These are phyloP conservation scores for Aspergillus saccharolyticus DNA, from an alignment of 495 filamentous ascomycete species.

Conservation along the genomic window DNA sequence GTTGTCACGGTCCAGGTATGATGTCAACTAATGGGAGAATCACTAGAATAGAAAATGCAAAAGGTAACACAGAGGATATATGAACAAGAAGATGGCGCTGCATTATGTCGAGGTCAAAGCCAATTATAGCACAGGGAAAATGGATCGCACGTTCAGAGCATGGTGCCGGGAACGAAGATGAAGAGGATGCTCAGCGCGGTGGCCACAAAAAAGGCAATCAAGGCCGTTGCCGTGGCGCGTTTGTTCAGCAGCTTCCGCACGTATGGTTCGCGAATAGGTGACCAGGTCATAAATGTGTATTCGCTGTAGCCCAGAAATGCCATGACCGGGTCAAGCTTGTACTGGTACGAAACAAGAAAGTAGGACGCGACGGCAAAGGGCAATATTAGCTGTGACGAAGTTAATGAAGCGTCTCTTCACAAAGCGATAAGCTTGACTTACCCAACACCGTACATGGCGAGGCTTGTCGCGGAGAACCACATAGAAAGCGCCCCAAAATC, in stretches of 20 bases:
- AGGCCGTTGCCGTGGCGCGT: conserved; percentile 70
- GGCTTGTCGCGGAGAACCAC: conserved; percentile 84
- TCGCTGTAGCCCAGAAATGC: conserved; percentile 87
- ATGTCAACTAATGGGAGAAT: background rate
- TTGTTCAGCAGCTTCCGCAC: conserved; percentile 77
- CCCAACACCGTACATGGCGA: conserved; percentile 72
- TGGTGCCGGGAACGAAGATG: conserved; percentile 87
- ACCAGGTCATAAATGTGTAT: conserved; percentile 90
- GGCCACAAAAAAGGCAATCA: conserved; percentile 67
- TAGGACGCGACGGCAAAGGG: conserved; percentile 90
- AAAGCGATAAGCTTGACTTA: conserved; percentile 40
- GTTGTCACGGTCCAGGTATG: background rate
- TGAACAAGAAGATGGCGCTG: background rate
- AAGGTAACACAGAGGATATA: background rate
- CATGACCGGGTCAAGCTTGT: conserved; percentile 86
- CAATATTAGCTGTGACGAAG: conserved; percentile 66
- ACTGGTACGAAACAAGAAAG: conserved; percentile 83
- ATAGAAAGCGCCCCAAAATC: conserved; percentile 88
- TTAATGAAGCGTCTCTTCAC: conserved; percentile 15
- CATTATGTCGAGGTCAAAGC: conserved; percentile 7
- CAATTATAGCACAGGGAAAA: conserved; percentile 6
- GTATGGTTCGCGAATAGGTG: conserved; percentile 79
- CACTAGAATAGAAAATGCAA: background rate
- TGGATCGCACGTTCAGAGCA: conserved; percentile 47
- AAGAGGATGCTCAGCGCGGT: conserved; percentile 75